Conservation (phyloP, 306 rosid species). For the Vicia faba region DNA sequence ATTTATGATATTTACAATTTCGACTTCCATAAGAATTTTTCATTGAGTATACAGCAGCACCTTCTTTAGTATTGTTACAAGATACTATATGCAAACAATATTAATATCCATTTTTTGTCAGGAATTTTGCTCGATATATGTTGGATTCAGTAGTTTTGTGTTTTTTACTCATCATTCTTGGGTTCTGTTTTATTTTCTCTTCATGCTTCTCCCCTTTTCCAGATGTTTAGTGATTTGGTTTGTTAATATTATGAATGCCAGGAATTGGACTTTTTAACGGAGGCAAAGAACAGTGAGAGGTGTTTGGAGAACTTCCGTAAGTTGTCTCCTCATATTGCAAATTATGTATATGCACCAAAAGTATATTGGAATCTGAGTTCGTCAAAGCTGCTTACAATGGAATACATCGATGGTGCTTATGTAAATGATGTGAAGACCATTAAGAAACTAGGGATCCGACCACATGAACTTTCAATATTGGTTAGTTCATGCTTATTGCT, state of each 20-base stretch:
- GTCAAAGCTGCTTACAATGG: conserved; percentile 92
- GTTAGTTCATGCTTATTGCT: conserved; percentile 54
- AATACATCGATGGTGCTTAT: conserved; percentile 84
- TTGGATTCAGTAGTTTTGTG: conserved; percentile 25
- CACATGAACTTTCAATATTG: conserved; percentile 78
- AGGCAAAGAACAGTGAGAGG: conserved; percentile 90
- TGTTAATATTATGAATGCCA: conserved; percentile 45
- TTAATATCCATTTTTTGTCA: conserved; percentile 12
- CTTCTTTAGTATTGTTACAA: conserved; percentile 22
- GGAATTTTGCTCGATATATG: conserved; percentile 29
- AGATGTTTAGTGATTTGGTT: conserved; percentile 34
- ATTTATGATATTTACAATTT: conserved; percentile 20
- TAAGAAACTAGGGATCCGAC: conserved; percentile 65
- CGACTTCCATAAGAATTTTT: conserved; percentile 2
- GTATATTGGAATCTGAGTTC: conserved; percentile 86
- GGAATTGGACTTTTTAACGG: conserved; percentile 86
- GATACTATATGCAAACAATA: conserved; percentile 17
- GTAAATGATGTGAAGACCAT: conserved; percentile 76
- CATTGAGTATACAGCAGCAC: neutral
- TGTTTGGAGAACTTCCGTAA: conserved; percentile 84
- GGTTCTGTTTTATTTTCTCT: conserved; percentile 22
- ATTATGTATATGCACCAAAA: conserved; percentile 79
- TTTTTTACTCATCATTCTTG: conserved; percentile 34
- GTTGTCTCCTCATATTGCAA: conserved; percentile 88
- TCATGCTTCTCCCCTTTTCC: conserved; percentile 5